A percentile compares a stretch with the other conserved stretches of the same genome.
Conservation (phyloP, 371 early-diverging fungal species). For the Apophysomyces variabilis region DNA sequence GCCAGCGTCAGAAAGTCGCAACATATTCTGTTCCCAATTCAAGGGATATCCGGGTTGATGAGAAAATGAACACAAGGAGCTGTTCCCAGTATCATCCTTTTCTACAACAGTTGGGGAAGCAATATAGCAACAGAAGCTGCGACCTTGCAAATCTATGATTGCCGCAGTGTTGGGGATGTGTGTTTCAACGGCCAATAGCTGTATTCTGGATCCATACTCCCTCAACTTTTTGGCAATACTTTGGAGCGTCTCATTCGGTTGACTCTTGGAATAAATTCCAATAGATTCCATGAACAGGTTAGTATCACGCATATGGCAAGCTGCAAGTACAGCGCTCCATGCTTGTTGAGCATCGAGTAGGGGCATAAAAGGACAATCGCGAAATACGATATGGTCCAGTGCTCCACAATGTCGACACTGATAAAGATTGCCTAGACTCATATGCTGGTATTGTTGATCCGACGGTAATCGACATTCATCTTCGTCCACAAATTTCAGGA, state of each 20-base stretch:
- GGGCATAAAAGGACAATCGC: conserved; percentile 22
- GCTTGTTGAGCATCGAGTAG: conserved; percentile 10
- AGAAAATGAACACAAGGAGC: not conserved
- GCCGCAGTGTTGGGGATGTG: conserved; percentile 9
- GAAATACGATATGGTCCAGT: conserved; percentile 11
- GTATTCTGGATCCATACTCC: conserved; percentile 10
- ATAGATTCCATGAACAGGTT: conserved; percentile 17
- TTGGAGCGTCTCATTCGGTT: conserved; percentile 19
- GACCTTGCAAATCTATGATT: conserved; percentile 23
- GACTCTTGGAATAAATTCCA: conserved; percentile 21
- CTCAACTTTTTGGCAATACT: conserved; percentile 12
- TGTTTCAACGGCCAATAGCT: conserved; percentile 20
- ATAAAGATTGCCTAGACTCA: not conserved
- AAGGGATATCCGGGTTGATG: conserved; percentile 12
- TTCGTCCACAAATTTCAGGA: conserved; percentile 22
- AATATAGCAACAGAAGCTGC: conserved; percentile 11
- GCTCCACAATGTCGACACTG: conserved; percentile 25
- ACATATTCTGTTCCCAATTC: conserved; percentile 16
- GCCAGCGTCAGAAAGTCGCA: conserved; percentile 23
- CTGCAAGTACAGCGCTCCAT: conserved; percentile 15
- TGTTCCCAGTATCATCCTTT: not conserved
- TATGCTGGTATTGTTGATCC: conserved; percentile 3
- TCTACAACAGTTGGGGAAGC: not conserved
- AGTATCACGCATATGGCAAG: conserved; percentile 3
- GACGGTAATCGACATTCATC: conserved; percentile 3